These are phyloP conservation scores for Neurospora terricola DNA, from an alignment of 495 filamentous ascomycete species.

Conservation along the genomic window DNA sequence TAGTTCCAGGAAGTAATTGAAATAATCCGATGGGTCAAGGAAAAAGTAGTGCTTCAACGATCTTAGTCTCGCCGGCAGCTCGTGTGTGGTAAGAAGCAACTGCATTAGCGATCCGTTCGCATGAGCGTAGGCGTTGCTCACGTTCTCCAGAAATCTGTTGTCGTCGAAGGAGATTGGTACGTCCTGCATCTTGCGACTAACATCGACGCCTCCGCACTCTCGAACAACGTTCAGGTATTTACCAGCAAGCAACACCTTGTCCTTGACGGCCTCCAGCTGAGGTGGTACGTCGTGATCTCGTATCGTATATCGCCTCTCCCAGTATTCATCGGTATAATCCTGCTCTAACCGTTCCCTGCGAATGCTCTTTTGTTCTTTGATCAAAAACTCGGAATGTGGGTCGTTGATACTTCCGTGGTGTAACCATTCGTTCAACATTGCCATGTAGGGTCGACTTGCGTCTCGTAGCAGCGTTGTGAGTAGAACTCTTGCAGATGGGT, in stretches of 20 bases:
- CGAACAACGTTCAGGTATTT: conserved; percentile 97
- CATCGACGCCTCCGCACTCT: conserved; percentile 92
- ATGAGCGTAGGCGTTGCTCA: conserved; percentile 88
- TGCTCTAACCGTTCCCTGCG: conserved; percentile 81
- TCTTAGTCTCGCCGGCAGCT: conserved; percentile 70
- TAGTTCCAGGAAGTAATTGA: conserved; percentile 92
- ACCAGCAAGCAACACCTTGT: conserved; percentile 87
- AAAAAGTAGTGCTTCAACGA: conserved; percentile 99
- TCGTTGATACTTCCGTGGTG: conserved; percentile 94
- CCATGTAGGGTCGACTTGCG: conserved; percentile 90
- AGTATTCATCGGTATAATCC: conserved; percentile 98
- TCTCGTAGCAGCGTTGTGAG: conserved; percentile 75
- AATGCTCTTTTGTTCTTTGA: conserved; percentile 94
- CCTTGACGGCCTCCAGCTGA: conserved; percentile 82
- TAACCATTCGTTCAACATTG: conserved; percentile 96
- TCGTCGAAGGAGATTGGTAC: conserved; percentile 91
- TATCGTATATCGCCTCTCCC: conserved; percentile 95
- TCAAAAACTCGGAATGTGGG: conserved; percentile 85
- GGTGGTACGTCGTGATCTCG: conserved; percentile 84
- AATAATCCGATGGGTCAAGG: conserved; percentile 94
- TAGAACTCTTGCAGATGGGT: conserved; percentile 73
- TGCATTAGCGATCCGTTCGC: conserved; percentile 91
- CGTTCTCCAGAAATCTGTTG: conserved; percentile 80
- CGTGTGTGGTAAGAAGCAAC: conserved; percentile 85
- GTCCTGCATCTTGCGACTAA: conserved; percentile 79